Percentiles rank a stretch among this genome's conserved stretches.
Conservation (phyloP, 2,329 filamentous ascomycete species). For the Fusarium pseudocircinatum region DNA sequence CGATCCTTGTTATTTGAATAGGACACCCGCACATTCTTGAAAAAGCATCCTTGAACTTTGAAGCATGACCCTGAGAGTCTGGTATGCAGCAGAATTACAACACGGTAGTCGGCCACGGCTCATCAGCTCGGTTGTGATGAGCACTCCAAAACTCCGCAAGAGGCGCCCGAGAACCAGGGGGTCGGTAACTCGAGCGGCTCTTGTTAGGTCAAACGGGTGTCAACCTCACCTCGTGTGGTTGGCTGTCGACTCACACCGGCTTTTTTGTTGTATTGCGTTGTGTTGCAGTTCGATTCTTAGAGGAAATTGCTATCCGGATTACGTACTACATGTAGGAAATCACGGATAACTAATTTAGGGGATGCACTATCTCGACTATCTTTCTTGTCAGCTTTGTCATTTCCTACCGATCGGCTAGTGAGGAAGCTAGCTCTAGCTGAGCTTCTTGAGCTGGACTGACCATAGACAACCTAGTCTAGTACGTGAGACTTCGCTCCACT, state of each 20-base stretch:
- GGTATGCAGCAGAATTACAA: background rate
- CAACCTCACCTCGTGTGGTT: background rate
- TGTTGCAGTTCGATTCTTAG: background rate
- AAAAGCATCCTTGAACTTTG: background rate
- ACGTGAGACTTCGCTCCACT: background rate
- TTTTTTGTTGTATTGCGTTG: background rate
- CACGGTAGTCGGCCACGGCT: background rate
- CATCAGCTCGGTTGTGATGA: background rate
- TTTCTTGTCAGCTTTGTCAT: background rate
- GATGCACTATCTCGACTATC: background rate
- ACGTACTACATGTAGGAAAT: background rate
- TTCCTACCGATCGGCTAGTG: slow-evolving; percentile 3
- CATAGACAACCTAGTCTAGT: background rate
- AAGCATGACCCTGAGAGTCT: background rate
- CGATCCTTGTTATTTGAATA: background rate
- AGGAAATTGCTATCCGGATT: background rate
- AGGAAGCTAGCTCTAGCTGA: background rate
- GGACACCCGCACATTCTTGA: background rate
- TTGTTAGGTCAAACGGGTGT: background rate
- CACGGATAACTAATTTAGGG: background rate
- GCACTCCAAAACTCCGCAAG: background rate
- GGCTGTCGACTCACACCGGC: background rate
- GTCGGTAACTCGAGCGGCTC: slow-evolving; percentile 19
- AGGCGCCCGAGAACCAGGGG: slow-evolving; percentile 22
- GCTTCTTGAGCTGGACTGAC: background rate